Base-by-base conservation (phyloP, 345 rosid genomes). In the Salix brachista region DNA sequence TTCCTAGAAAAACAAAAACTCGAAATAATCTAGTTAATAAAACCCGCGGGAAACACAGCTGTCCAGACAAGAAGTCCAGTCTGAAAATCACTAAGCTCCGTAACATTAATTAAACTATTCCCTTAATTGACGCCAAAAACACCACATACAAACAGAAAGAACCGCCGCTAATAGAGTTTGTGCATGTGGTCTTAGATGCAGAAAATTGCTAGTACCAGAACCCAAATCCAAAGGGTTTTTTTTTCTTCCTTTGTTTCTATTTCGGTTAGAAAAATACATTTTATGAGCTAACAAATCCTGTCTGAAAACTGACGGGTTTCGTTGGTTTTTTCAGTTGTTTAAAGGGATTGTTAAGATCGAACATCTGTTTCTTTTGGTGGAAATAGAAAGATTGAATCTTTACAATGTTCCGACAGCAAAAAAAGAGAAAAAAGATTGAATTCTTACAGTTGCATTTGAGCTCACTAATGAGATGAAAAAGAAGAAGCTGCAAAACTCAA, bases 51-150 rank as follows among this genome's bases (percentile, higher is more conserved):
- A 18, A 34, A 21, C 52, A 75, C 79, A 75, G 67, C 73, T 71
- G 61, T 74, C 69, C 52, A 28, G 32, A 69, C 71, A 26, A 67
- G 67, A 67, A 58, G 42, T 78, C 69, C 73, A 42, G 65, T 19
- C 23, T 52, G 19, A 52, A 52, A 52, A 52, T 19, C 9, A 19
- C n/a, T 19, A 2, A 18, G 21, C n/a, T 56, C 62, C 8, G 26
- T n/a, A n/a, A 1, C 23, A 56, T 56, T 9, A n/a, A 21, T 9
- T n/a, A 9, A 56, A 41, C 9, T 8, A 56, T 21, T n/a, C 62
- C 28, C 26, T 58, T 58, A 58, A 4, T 6, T 19, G n/a, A 21
- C 60, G n/a, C 60, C 60, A 54, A 2, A 19, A 19, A 54, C 1
- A 54, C 60, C 60, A 54, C 8, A 54, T 19, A 54, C 60, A 19